A percentile compares a stretch with the other conserved stretches of the same genome.
These are phyloP conservation scores for Priceomyces fermenticarens DNA, from an alignment of 805 yeast genomes.

Conservation along the genomic window DNA sequence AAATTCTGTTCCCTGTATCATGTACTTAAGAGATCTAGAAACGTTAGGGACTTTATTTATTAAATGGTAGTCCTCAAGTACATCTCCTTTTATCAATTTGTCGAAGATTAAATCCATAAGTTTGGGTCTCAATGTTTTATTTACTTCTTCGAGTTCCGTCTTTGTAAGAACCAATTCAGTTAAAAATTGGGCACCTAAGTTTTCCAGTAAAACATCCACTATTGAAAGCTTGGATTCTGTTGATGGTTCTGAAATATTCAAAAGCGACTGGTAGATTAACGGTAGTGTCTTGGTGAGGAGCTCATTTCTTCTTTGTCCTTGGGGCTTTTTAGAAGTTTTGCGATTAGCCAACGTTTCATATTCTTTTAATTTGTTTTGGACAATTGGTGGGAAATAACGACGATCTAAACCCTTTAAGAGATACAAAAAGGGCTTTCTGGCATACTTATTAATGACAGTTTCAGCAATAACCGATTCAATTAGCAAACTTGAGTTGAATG, in stretches of 20 bases:
- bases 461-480: constrained; percentile 49
- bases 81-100: constrained; percentile 60
- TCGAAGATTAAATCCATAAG: constrained; percentile 57
- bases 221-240: constrained; percentile 40
- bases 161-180: constrained; percentile 61
- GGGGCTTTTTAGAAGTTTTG: constrained; percentile 82
- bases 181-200: constrained; percentile 80
- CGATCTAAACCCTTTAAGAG: constrained; percentile 75
- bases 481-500: constrained; percentile 59
- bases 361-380: constrained; percentile 54
- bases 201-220: constrained; percentile 54
- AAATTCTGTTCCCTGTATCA: constrained; percentile 87
- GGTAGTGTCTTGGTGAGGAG: constrained; percentile 65
- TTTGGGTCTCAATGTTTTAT: constrained; percentile 38
- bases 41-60: constrained; percentile 66
- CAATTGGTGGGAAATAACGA: constrained; percentile 73
- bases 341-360: constrained; percentile 56
- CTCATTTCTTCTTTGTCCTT: constrained; percentile 70
- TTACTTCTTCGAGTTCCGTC: constrained; percentile 36
- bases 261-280: constrained; percentile 53
- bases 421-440: constrained; percentile 86
- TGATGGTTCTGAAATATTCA: constrained; percentile 17
- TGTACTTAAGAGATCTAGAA: constrained; percentile 67
- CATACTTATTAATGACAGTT: constrained; percentile 66
- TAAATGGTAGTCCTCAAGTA: constrained; percentile 63